These are phyloP conservation scores for Plectosphaerella sp. DNA, from an alignment of 2,329 filamentous ascomycete genomes.

Conservation along the genomic window DNA sequence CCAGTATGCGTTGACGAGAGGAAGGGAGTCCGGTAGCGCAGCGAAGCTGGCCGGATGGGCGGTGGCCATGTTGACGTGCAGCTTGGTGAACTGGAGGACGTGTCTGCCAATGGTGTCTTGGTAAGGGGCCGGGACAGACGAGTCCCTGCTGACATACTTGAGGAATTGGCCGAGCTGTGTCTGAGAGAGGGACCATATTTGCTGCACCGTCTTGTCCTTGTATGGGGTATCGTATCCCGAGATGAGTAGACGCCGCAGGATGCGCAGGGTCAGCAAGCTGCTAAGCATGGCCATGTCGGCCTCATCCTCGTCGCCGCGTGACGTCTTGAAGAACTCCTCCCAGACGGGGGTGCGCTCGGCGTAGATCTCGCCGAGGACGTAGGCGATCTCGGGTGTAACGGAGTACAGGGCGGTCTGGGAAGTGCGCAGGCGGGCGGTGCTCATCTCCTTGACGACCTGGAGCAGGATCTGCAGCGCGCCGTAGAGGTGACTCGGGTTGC, in stretches of 20 bases:
- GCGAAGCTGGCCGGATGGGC: conserved; percentile 79
- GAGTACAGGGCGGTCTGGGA: conserved; percentile 74
- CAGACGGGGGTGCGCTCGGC: conserved; percentile 67
- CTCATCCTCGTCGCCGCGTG: conserved; percentile 48
- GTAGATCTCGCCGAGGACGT: conserved; percentile 75
- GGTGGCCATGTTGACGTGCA: conserved; percentile 83
- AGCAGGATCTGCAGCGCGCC: conserved; percentile 74
- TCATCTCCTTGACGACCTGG: conserved; percentile 85
- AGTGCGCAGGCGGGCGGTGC: conserved; percentile 70
- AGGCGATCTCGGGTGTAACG: conserved; percentile 78
- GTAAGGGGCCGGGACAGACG: conserved; percentile 46
- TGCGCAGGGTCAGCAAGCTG: conserved; percentile 74
- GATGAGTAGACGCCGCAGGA: conserved; percentile 73
- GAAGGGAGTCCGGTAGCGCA: conserved; percentile 72
- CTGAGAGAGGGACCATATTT: conserved; percentile 78
- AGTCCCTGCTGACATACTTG: conserved; percentile 53
- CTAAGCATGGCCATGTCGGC: conserved; percentile 65
- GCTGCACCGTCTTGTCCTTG: conserved; percentile 67
- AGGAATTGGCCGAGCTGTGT: conserved; percentile 76
- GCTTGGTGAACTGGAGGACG: conserved; percentile 82
- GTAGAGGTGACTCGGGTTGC: conserved; percentile 62
- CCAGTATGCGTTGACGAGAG: conserved; percentile 83
- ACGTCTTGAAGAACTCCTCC: conserved; percentile 51
- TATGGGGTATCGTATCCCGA: conserved; percentile 82
- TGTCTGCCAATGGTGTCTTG: conserved; percentile 74